Evolutionary conservation across 257 asterid species (phyloP).

Genomic region (Nicotiana undulata): DNA sequence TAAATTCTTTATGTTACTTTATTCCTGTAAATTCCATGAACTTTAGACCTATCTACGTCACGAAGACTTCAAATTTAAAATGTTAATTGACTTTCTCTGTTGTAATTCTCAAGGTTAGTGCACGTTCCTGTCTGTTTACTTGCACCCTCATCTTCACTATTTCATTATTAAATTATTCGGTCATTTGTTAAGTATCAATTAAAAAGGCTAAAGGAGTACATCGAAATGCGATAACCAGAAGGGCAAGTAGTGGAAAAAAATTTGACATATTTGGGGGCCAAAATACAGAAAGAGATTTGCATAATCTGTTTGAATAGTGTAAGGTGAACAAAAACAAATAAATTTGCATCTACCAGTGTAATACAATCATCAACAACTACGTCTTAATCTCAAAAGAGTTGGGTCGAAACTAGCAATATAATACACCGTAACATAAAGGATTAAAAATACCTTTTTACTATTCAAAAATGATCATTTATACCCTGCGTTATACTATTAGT

Average conservation of each 20-base stretch:
- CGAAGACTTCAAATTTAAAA: neutral
- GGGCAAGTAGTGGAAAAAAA: neutral
- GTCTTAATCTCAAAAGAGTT: no score
- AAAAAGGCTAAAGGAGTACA: neutral
- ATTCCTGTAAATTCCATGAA: no score
- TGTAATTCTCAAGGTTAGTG: neutral
- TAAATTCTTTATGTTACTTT: neutral
- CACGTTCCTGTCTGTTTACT: neutral
- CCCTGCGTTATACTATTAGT: no score
- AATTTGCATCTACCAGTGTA: neutral
- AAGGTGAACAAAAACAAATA: neutral
- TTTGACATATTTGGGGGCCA: neutral
- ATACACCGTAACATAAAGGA: no score
- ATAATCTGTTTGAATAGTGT: neutral
- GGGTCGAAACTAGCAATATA: no score
- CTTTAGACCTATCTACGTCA: no score
- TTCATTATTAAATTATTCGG: neutral
- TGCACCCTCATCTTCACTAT: neutral
- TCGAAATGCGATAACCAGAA: neutral
- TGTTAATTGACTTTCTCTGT: neutral
- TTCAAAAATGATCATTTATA: no score
- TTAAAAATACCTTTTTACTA: no score
- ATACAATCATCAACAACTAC: no score
- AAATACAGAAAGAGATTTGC: neutral
- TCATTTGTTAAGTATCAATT: neutral